A percentile compares a stretch with the other conserved stretches of the same genome.
Evolutionary conservation across 1,139 yeast species (phyloP).

Genomic region (Geotrichum cucujoidarum): DNA sequence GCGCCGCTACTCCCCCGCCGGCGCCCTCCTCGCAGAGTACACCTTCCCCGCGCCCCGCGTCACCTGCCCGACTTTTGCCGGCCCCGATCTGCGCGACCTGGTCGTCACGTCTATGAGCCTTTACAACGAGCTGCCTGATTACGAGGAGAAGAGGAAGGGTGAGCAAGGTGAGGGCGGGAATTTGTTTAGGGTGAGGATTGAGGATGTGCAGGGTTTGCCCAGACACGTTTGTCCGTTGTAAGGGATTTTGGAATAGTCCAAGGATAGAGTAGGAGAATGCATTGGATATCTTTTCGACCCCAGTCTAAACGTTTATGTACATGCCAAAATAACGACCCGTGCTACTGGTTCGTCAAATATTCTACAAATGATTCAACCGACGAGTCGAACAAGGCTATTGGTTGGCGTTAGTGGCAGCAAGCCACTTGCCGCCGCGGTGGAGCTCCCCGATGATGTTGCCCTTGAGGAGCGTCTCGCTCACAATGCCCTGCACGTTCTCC

Average conservation of each 20-base stretch:
- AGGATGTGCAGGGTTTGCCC: conserved; percentile 19
- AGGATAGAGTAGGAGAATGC: no score
- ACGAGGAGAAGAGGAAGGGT: conserved; percentile 16
- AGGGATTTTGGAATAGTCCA: background rate
- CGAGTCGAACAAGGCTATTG: no score
- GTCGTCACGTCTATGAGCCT: conserved; percentile 65
- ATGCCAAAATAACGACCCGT: no score
- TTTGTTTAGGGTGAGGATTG: conserved; percentile 40
- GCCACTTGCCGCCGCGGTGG: conserved; percentile 44
- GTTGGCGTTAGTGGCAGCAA: no score
- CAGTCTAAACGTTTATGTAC: no score
- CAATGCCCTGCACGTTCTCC: conserved; percentile 60
- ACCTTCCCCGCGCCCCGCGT: conserved; percentile 57
- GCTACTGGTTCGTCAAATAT: no score
- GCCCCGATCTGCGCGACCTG: conserved; percentile 51
- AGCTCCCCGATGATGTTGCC: conserved; percentile 50
- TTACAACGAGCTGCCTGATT: conserved; percentile 39
- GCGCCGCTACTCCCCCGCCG: conserved; percentile 45
- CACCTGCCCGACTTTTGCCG: conserved; percentile 73
- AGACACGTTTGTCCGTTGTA: conserved; percentile 13
- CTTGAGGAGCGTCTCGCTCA: conserved; percentile 47
- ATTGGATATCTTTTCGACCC: no score
- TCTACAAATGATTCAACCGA: no score
- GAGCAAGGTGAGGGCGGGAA: conserved; percentile 53
- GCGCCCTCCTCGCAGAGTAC: conserved; percentile 50